Evolutionary conservation across 225 moss, liverwort and hornwort species (phyloP), one percentile per base, ranked within the genome.

Genomic region (Lunularia cruciata): DNA sequence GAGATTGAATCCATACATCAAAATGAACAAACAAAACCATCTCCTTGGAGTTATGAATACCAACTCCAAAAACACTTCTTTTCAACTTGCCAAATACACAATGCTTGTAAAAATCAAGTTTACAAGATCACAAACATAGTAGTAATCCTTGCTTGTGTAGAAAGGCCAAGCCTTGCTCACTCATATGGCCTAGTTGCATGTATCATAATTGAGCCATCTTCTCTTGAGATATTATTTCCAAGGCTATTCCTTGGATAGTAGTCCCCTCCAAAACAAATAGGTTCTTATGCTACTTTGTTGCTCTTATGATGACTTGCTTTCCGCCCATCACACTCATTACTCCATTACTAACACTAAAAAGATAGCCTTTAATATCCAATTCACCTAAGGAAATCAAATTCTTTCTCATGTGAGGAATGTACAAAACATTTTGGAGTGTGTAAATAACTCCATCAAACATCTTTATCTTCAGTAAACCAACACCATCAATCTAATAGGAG

Each of bases 1-100:
- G 56, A 7, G 38, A n/a, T 5, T 11, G 69, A 56, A 18, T 37
- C 69, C n/a, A 18, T 22, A 67, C 53, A 39, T 69, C 69, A 54
- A 14, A 26, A 52, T 69, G 56, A 16, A 69, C 25, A 9, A n/a
- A 57, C 15, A 55, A 2, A 38, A 69, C 39, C 3, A 49, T 6
- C 25, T 68, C 5, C 53, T 13, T 68, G 4, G 49, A 33, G 16
- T 11, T 49, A 52, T 68, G 48, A 6, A 35, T 16, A 3, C 68
- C 51, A 28, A 65, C 23, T 15, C 64, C 64, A 47, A 38, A 43
- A 14, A 45, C 25, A 22, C 25, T 42, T 2, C 42, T n/a, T 14
- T 43, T 43, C 25, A 20, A 26, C 42, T 65, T 65, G 6, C 64
- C 25, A 46, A 42, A 27, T 45, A 35, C 7, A 46, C 64, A 65